Conservation (phyloP, 805 yeast genomes). For the Lipomyces lipofer region DNA sequence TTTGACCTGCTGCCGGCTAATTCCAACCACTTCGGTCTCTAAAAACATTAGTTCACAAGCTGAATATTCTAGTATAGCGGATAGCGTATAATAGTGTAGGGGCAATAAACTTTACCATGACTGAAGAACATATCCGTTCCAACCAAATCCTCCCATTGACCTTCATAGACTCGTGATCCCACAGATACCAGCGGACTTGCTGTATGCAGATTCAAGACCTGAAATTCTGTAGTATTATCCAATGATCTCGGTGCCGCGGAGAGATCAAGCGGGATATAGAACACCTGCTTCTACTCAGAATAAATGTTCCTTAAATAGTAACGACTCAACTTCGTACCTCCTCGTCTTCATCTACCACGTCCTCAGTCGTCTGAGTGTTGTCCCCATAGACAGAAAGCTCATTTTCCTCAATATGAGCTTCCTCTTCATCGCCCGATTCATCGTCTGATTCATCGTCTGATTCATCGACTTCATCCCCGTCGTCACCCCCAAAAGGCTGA, state of each 20-base stretch:
- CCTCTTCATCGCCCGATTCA: conserved; percentile 13
- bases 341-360: neutral
- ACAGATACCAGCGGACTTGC: conserved; percentile 19
- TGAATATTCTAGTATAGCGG: neutral
- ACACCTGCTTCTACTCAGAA: conserved; percentile 8
- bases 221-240: conserved; percentile 8
- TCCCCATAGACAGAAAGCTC: neutral
- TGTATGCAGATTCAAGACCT: conserved; percentile 19
- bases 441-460: conserved; percentile 5
- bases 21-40: conserved; percentile 22
- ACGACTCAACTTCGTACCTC: conserved; percentile 2
- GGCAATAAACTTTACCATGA: conserved; percentile 10
- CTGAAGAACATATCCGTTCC: conserved; percentile 28
- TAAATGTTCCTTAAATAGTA: neutral
- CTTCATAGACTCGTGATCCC: conserved; percentile 27
- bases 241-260: conserved; percentile 20
- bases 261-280: conserved; percentile 24
- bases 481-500: conserved; percentile 10
- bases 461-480: conserved; percentile 6
- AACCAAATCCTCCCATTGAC: conserved; percentile 25
- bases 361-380: neutral
- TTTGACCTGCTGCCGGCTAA: conserved; percentile 18
- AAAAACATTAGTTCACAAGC: neutral
- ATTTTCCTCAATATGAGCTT: neutral
- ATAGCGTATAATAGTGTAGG: neutral